Percentiles rank a stretch among this genome's conserved stretches.
Conservation (phyloP, 2,329 filamentous ascomycete species). For the Parastagonospora nodorum region DNA sequence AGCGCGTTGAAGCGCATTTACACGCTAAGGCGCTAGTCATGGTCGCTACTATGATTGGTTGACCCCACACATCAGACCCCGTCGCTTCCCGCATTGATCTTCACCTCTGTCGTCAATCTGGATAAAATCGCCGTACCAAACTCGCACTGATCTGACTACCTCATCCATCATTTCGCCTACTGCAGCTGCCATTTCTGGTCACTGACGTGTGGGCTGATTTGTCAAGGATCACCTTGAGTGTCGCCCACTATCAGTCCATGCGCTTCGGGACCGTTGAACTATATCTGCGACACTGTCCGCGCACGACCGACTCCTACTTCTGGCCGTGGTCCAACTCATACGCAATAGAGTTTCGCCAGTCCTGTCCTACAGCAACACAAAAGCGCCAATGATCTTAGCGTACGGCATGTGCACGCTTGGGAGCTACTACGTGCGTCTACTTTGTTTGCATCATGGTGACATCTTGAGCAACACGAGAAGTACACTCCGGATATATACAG, state of each 20-base stretch:
- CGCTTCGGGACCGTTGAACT: neutral
- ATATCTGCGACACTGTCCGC: neutral
- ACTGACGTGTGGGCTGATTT: neutral
- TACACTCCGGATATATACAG: too few species aligned
- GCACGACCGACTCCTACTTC: too few species aligned
- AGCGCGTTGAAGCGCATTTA: neutral
- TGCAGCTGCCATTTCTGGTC: neutral
- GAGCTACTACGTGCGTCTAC: too few species aligned
- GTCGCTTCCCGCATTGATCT: conserved; percentile 1
- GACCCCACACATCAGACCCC: conserved; percentile 8
- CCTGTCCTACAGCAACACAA: too few species aligned
- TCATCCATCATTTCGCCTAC: neutral
- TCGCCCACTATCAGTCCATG: neutral
- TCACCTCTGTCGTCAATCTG: conserved; percentile 6
- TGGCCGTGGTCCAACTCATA: too few species aligned
- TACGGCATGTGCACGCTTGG: too few species aligned
- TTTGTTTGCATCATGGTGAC: too few species aligned
- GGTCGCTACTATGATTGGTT: conserved; percentile 3
- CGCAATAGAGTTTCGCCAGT: too few species aligned
- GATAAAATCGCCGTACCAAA: conserved; percentile 9
- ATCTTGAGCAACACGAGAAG: too few species aligned
- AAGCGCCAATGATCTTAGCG: too few species aligned
- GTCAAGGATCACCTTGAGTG: neutral
- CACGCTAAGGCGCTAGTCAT: neutral
- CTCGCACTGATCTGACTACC: conserved; percentile 4